Conservation (phyloP, 2,329 filamentous ascomycete genomes). For the Pseudophaeomoniella oleicola region DNA sequence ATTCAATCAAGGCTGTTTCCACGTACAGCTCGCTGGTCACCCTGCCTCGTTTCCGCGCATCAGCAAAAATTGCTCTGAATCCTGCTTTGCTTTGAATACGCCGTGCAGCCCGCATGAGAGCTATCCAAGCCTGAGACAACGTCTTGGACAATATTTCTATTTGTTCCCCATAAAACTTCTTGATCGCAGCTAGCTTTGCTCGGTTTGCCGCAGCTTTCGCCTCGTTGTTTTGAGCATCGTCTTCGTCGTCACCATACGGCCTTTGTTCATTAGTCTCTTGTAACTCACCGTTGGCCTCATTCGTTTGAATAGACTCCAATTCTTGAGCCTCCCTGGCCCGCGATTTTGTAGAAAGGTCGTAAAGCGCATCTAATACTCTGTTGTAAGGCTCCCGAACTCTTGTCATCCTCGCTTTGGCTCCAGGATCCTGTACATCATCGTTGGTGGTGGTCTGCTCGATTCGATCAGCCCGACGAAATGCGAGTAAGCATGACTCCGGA, state of each 20-base stretch:
- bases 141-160: slow-evolving; percentile 65
- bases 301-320: slow-evolving; percentile 39
- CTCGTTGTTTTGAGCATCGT: slow-evolving; percentile 37
- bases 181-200: slow-evolving; percentile 40
- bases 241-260: slow-evolving; percentile 24
- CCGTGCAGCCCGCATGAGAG: slow-evolving; percentile 82
- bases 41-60: slow-evolving; percentile 73
- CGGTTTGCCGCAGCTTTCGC: slow-evolving; percentile 38
- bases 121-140: slow-evolving; percentile 89
- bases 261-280: slow-evolving; percentile 19
- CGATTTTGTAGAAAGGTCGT: slow-evolving; percentile 62
- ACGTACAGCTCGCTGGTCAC: slow-evolving; percentile 93
- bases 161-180: slow-evolving; percentile 56
- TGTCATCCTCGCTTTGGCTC: slow-evolving; percentile 47
- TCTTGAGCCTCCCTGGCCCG: slow-evolving; percentile 51
- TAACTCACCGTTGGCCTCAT: slow-evolving; percentile 28
- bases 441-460: slow-evolving; percentile 65
- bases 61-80: slow-evolving; percentile 74
- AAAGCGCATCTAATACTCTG: slow-evolving; percentile 71
- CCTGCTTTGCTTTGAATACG: slow-evolving; percentile 81
- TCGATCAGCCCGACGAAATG: slow-evolving; percentile 78
- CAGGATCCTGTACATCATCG: slow-evolving; percentile 58
- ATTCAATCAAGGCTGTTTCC: slow-evolving; percentile 82
- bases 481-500: slow-evolving; percentile 80
- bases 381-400: slow-evolving; percentile 75